Percentiles rank a stretch among this genome's conserved stretches.
Conservation (phyloP, 192 early-diverging fungal species). For the Haplosporangium gracile region DNA sequence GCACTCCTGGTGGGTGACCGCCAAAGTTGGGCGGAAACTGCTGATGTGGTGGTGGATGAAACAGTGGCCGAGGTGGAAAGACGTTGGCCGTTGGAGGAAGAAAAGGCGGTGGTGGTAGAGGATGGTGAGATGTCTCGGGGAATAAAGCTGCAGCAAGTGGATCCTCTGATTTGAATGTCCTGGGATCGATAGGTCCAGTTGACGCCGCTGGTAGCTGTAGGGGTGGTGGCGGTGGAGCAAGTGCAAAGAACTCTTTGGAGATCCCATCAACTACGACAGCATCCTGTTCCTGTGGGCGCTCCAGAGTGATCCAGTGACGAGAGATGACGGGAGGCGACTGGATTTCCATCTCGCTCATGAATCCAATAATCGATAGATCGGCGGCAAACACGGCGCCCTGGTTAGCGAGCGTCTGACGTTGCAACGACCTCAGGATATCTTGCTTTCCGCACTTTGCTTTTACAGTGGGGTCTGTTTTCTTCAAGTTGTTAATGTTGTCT, state of each 20-base stretch:
- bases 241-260: not conserved
- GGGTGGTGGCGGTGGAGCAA: not conserved
- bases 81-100: not conserved
- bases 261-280: not conserved
- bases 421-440: constrained; percentile 12
- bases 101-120: not conserved
- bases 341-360: constrained; percentile 21
- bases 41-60: constrained; percentile 12
- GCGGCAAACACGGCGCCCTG: constrained; percentile 37
- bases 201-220: not conserved
- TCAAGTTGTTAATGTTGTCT: not conserved
- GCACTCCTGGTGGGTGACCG: constrained; percentile 10
- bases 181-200: not conserved
- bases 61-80: constrained; percentile 18
- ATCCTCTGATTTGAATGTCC: constrained; percentile 18
- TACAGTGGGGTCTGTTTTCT: not conserved
- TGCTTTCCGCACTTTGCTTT: not conserved
- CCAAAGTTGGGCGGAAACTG: constrained; percentile 17
- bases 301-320: constrained; percentile 44
- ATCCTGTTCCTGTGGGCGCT: constrained; percentile 9
- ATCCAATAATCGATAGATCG: constrained; percentile 50
- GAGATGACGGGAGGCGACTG: constrained; percentile 50
- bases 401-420: constrained; percentile 36
- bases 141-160: constrained; percentile 17
- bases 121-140: not conserved